These are phyloP conservation scores for Candida nonsorbophila DNA, from an alignment of 805 yeast species.

Conservation along the genomic window DNA sequence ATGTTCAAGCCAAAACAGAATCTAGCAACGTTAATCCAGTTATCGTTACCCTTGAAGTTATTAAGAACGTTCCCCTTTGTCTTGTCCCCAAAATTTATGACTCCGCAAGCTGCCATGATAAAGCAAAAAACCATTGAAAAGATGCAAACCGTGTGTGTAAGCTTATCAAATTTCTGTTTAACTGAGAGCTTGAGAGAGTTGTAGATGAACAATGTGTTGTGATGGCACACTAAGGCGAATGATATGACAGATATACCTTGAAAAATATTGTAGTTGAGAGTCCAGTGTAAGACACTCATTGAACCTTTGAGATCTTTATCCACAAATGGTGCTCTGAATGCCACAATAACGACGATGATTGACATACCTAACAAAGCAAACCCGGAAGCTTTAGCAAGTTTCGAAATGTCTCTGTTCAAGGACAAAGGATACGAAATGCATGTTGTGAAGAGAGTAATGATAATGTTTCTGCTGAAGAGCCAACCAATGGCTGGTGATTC, in stretches of 20 bases:
- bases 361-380: constrained; percentile 83
- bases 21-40: constrained; percentile 78
- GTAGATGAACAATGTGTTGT: constrained; percentile 85
- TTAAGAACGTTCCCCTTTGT: constrained; percentile 87
- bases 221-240: constrained; percentile 94
- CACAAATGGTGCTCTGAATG: constrained; percentile 65
- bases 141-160: constrained; percentile 80
- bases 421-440: constrained; percentile 81
- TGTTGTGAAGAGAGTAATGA: constrained; percentile 64
- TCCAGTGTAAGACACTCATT: constrained; percentile 39
- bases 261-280: constrained; percentile 62
- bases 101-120: constrained; percentile 75
- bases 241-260: constrained; percentile 94
- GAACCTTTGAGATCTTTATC: constrained; percentile 44
- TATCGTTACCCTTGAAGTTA: constrained; percentile 74
- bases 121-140: constrained; percentile 78
- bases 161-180: constrained; percentile 61
- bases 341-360: constrained; percentile 68
- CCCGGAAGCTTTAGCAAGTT: constrained; percentile 80
- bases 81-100: constrained; percentile 63
- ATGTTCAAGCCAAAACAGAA: constrained; percentile 88
- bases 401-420: constrained; percentile 72
- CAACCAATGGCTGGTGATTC: constrained; percentile 25
- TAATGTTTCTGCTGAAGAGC: constrained; percentile 60
- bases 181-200: constrained; percentile 78